These are phyloP conservation scores for Cicer arietinum DNA, from an alignment of 306 rosid species.

Conservation along the genomic window DNA sequence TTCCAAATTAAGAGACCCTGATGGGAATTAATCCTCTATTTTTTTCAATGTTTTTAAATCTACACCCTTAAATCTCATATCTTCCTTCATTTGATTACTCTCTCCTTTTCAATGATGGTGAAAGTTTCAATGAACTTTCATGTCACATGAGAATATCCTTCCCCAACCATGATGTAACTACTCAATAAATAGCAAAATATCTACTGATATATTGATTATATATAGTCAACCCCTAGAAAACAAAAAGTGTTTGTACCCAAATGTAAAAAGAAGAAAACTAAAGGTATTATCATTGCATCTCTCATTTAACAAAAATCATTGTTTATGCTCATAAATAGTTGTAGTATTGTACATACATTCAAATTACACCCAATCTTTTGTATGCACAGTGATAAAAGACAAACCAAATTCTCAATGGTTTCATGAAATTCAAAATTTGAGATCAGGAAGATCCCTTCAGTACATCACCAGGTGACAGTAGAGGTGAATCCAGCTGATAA, in stretches of 20 bases:
- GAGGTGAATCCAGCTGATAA: conserved; percentile 85
- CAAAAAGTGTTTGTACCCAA: neutral
- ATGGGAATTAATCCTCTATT: no score
- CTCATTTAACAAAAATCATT: neutral
- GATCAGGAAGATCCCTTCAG: conserved; percentile 68
- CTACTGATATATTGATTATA: neutral
- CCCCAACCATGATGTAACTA: no score
- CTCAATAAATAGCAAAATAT: neutral
- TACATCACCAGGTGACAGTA: conserved; percentile 66
- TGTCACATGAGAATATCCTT: no score
- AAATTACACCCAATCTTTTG: conserved; percentile 14
- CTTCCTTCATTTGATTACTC: no score
- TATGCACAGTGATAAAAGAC: conserved; percentile 10
- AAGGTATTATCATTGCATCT: conserved; percentile 2
- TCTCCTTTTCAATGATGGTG: no score
- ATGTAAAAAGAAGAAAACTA: neutral
- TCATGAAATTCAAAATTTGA: conserved; percentile 20
- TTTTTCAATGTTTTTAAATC: no score
- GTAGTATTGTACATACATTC: neutral
- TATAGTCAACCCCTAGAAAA: neutral
- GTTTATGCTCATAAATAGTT: conserved; percentile 2
- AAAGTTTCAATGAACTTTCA: no score
- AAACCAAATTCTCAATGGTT: conserved; percentile 11
- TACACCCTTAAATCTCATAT: no score
- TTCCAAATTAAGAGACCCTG: neutral